Percentiles rank a stretch among this genome's conserved stretches.
These are phyloP conservation scores for Penicillium vulpinum DNA, from an alignment of 2,329 filamentous ascomycete genomes.

Conservation along the genomic window DNA sequence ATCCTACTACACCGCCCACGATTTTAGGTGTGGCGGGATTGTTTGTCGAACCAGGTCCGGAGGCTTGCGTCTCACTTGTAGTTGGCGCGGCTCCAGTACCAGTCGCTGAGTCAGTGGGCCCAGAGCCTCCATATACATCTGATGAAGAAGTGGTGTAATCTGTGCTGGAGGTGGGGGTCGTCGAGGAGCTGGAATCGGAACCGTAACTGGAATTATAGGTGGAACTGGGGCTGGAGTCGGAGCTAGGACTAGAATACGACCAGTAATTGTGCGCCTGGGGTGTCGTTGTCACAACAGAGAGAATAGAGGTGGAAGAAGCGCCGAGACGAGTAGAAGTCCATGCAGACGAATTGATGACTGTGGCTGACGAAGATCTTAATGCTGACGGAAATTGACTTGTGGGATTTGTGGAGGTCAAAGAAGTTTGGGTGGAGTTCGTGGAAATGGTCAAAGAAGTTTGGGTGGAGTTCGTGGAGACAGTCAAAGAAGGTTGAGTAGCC, in stretches of 20 bases:
- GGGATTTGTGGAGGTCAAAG: conserved; percentile 6
- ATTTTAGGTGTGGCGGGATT: conserved; percentile 52
- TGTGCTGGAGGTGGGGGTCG: background rate
- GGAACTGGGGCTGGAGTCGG: background rate
- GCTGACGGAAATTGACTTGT: conserved; percentile 7
- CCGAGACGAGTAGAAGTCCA: conserved; percentile 16
- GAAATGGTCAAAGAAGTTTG: conserved; percentile 4
- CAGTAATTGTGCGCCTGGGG: background rate
- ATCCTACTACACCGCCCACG: conserved; percentile 64
- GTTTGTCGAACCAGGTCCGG: conserved; percentile 16
- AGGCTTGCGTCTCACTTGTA: conserved; percentile 12
- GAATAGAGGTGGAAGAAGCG: background rate
- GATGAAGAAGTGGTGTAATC: conserved; percentile 1
- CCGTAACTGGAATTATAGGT: background rate
- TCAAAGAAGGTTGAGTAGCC: conserved; percentile 3
- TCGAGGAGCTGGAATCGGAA: background rate
- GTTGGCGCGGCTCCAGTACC: conserved; percentile 11
- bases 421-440: conserved; percentile 1
- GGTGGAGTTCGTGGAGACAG: background rate
- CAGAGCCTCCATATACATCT: background rate
- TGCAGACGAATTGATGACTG: conserved; percentile 9
- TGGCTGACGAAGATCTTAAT: conserved; percentile 4
- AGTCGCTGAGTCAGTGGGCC: conserved; percentile 7
- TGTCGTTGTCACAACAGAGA: background rate
- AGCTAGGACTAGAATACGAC: background rate